Evolutionary conservation across 495 filamentous ascomycete genomes (phyloP).

Genomic region (Penicillium ochrochloron): DNA sequence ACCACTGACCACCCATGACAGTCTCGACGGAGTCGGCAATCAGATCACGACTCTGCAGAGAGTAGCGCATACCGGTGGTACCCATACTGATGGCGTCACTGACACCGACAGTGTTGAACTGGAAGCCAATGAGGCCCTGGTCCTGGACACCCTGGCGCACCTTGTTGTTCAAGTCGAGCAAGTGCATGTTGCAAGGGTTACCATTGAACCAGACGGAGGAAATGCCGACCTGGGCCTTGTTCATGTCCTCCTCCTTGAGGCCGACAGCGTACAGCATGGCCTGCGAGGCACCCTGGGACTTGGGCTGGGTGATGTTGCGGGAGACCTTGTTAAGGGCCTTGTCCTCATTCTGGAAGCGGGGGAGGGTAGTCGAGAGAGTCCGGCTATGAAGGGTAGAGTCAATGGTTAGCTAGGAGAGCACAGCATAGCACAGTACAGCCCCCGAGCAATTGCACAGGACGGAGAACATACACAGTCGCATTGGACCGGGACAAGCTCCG

Average conservation of each 20-base stretch:
- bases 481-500: slow-evolving; percentile 39
- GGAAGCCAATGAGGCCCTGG: slow-evolving; percentile 79
- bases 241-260: slow-evolving; percentile 79
- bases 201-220: slow-evolving; percentile 88
- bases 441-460: slow-evolving; percentile 8
- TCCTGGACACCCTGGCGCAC: slow-evolving; percentile 84
- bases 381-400: slow-evolving; percentile 37
- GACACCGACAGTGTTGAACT: slow-evolving; percentile 98
- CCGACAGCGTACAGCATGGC: slow-evolving; percentile 98
- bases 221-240: slow-evolving; percentile 95
- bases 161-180: slow-evolving; percentile 81
- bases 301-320: slow-evolving; percentile 85
- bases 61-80: slow-evolving; percentile 85
- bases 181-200: slow-evolving; percentile 99
- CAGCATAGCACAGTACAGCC: not conserved
- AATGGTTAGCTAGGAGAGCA: slow-evolving; percentile 19
- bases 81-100: slow-evolving; percentile 67
- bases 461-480: slow-evolving; percentile 28
- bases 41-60: slow-evolving; percentile 89
- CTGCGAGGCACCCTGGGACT: slow-evolving; percentile 96
- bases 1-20: slow-evolving; percentile 99
- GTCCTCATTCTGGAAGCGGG: slow-evolving; percentile 44
- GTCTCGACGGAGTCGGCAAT: slow-evolving; percentile 99
- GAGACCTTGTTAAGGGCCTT: slow-evolving; percentile 78
- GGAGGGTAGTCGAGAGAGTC: slow-evolving; percentile 52